Base-by-base conservation (phyloP, 805 yeast species). In the Wickerhamiella vanderwaltii region DNA sequence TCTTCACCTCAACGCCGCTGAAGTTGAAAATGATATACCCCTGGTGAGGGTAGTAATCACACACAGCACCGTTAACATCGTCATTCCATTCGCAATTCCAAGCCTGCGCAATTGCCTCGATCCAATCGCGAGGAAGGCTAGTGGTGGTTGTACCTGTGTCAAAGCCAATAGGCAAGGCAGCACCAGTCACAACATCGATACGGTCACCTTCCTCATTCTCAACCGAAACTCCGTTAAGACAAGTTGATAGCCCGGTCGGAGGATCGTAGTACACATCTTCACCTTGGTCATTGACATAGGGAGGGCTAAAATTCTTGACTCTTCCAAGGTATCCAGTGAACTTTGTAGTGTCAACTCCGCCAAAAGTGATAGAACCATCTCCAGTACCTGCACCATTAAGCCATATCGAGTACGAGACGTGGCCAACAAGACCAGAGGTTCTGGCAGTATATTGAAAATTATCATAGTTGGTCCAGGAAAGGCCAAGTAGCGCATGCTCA, bases 311-410 rank as follows among this genome's bases (percentile, higher is more conserved):
- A n/a, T 52, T 7, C 41, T 37, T 55, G 32, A 64, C 45, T 3
- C 58, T 48, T 33, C 51, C 52, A 48, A 67, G 56, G 5, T 54
- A 53, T 12, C 67, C 68, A 6, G 53, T 44, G 49, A 53, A 66
- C 53, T 66, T 66, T 13, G 64, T 61, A 5, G 53, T 46, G 48
- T 66, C 71, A 43, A 64, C 48, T 23, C 65, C 71, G 5, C 71
- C 71, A 41, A 66, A 62, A 30, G 66, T 52, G n/a, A 66, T 43
- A 4, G 57, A 43, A 6, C 70, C 71, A 5, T 50, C 33, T 9
- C 47, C 33, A 11, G 64, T 47, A 13, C 48, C 48, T 2, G 48
- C 39, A 37, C 57, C 52, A 36, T 57, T 53, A 51, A 65, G 50
- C 48, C 57, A 65, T 36, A 66, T 53, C 26, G 68, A 63, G 56